Percentiles rank a stretch among this genome's conserved stretches.
Conservation (phyloP, 371 early-diverging fungal species). For the Sporodiniella umbellata region DNA sequence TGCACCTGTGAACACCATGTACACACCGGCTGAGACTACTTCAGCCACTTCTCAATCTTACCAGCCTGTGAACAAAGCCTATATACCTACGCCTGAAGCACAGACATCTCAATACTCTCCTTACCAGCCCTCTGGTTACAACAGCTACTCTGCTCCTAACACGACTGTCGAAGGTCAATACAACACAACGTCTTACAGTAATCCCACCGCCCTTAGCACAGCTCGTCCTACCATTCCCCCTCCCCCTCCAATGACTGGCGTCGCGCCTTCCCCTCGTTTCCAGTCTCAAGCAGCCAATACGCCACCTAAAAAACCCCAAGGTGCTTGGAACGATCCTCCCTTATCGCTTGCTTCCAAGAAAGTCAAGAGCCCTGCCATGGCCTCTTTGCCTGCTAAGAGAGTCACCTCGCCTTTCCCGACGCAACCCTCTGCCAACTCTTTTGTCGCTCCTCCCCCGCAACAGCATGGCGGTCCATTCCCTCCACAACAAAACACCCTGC, state of each 20-base stretch:
- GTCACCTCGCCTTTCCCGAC: conserved; percentile 50
- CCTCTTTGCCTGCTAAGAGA: conserved; percentile 24
- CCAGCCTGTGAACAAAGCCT: too few relatives aligned
- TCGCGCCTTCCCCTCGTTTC: conserved; percentile 9
- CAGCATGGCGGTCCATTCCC: conserved; percentile 15
- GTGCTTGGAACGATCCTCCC: conserved; percentile 64
- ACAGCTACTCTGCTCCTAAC: too few relatives aligned
- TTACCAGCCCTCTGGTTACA: conserved; percentile 1
- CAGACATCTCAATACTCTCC: not conserved
- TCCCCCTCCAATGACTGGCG: conserved; percentile 28
- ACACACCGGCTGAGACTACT: too few relatives aligned
- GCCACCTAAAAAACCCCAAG: conserved; percentile 27
- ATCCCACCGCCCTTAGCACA: conserved; percentile 2
- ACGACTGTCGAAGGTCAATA: too few relatives aligned
- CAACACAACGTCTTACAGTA: conserved; percentile 6
- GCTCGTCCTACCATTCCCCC: conserved; percentile 24
- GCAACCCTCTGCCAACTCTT: conserved; percentile 32
- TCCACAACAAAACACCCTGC: conserved; percentile 11
- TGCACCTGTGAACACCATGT: not conserved
- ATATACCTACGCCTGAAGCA: not conserved
- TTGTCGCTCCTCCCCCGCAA: conserved; percentile 22
- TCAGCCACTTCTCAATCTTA: too few relatives aligned
- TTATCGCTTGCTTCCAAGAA: conserved; percentile 25
- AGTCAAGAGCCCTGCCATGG: conserved; percentile 26
- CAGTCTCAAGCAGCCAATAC: conserved; percentile 27